Conservation (phyloP, 202 grass and related monocot species). For the Setaria viridis region DNA sequence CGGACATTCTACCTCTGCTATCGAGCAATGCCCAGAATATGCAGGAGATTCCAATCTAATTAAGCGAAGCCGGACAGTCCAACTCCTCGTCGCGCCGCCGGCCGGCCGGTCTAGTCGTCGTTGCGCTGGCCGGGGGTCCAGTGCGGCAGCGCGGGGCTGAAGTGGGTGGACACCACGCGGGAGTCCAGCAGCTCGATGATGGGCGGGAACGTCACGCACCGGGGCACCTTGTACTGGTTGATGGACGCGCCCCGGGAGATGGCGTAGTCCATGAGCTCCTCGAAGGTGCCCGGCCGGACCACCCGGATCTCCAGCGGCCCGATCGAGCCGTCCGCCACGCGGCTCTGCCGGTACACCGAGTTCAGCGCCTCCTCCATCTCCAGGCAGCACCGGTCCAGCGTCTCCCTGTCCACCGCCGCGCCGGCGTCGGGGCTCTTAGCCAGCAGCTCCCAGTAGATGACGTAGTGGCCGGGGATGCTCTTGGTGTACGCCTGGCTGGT, state of each 20-base stretch:
- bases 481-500: constrained; percentile 83
- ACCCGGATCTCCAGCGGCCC: constrained; percentile 95
- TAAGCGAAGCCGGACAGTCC: not conserved
- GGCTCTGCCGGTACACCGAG: constrained; percentile 87
- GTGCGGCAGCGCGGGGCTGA: constrained; percentile 79
- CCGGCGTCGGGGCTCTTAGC: constrained; percentile 12
- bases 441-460: constrained; percentile 95
- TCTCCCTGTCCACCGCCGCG: constrained; percentile 35
- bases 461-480: constrained; percentile 84
- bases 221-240: constrained; percentile 95
- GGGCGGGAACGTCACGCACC: constrained; percentile 84
- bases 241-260: constrained; percentile 88
- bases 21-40: not conserved
- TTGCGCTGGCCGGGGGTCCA: constrained; percentile 61
- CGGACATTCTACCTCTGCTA: not conserved
- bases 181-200: constrained; percentile 96
- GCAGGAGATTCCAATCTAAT: not conserved
- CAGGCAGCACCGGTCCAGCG: constrained; percentile 67
- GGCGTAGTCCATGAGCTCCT: constrained; percentile 98
- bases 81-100: not conserved
- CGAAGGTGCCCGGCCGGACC: constrained; percentile 76
- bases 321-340: constrained; percentile 89
- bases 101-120: constrained; percentile 27
- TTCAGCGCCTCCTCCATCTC: constrained; percentile 90
- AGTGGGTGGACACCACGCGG: constrained; percentile 75